These are phyloP conservation scores for Colletotrichum sp. DNA, from an alignment of 2,329 filamentous ascomycete genomes.

Conservation along the genomic window DNA sequence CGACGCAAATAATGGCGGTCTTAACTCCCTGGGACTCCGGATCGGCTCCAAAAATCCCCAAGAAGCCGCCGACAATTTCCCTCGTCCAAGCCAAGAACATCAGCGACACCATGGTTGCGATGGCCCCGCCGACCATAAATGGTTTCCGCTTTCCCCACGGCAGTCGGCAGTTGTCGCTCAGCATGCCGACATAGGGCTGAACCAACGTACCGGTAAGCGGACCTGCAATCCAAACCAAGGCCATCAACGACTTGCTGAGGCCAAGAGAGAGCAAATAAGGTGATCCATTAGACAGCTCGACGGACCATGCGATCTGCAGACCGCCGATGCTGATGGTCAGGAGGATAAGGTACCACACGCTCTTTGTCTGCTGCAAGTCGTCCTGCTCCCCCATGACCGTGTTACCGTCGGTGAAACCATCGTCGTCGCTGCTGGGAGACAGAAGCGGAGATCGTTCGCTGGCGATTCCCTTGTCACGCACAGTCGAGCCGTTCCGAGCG, in stretches of 20 bases:
- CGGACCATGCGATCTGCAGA: constrained; percentile 93
- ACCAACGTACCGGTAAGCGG: constrained; percentile 80
- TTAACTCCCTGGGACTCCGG: constrained; percentile 68
- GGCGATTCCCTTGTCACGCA: background rate
- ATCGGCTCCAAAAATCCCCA: constrained; percentile 74
- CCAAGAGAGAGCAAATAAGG: constrained; percentile 82
- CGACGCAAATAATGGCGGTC: constrained; percentile 73
- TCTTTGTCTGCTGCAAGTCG: constrained; percentile 70
- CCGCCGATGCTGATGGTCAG: constrained; percentile 88
- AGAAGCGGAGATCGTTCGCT: constrained; percentile 19
- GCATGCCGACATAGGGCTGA: constrained; percentile 82
- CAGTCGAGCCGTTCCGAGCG: background rate
- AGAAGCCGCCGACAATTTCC: constrained; percentile 71
- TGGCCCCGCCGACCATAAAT: constrained; percentile 76
- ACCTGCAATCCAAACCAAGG: constrained; percentile 84
- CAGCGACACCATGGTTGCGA: constrained; percentile 70
- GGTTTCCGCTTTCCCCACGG: constrained; percentile 81
- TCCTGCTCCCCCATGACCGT: constrained; percentile 11
- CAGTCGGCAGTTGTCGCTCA: constrained; percentile 78
- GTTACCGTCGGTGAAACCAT: constrained; percentile 4
- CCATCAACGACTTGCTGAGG: constrained; percentile 82
- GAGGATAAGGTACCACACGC: constrained; percentile 82
- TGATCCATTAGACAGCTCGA: constrained; percentile 92
- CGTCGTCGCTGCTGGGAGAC: constrained; percentile 7
- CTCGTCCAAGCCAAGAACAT: constrained; percentile 76